Conservation (phyloP, 1,284 basidiomycete genomes). For the Phlebopus sp. region DNA sequence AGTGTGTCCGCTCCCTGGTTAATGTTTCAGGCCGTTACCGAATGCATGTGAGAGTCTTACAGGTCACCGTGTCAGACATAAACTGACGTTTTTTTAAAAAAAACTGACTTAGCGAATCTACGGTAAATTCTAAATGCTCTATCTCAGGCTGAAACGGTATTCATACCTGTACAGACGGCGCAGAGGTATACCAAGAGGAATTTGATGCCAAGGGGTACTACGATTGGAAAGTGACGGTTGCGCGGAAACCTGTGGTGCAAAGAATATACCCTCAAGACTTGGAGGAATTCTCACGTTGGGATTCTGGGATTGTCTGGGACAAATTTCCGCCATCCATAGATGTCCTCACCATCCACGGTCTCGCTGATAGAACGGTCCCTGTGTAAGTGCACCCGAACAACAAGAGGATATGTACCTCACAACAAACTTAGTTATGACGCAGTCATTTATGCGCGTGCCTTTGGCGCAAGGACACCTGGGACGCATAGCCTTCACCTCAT, state of each 20-base stretch:
- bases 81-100: conserved; percentile 3
- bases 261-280: conserved; percentile 58
- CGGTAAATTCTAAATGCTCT: conserved; percentile 32
- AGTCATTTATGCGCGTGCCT: conserved; percentile 59
- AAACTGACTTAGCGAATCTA: conserved; percentile 40
- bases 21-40: conserved; percentile 73
- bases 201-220: conserved; percentile 56
- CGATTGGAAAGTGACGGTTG: conserved; percentile 58
- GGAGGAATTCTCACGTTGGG: conserved; percentile 56
- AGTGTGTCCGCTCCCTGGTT: conserved; percentile 53
- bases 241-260: conserved; percentile 50
- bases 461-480: conserved; percentile 55
- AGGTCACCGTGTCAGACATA: conserved; percentile 8
- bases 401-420: conserved; percentile 3
- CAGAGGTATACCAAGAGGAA: conserved; percentile 41
- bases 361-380: conserved; percentile 61
- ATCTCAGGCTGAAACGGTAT: background rate
- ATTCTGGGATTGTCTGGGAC: conserved; percentile 62
- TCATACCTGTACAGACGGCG: conserved; percentile 25
- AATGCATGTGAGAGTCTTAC: conserved; percentile 55
- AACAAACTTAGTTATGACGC: conserved; percentile 59
- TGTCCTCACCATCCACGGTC: conserved; percentile 68
- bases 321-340: conserved; percentile 57
- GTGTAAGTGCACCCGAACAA: conserved; percentile 45
- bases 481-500: conserved; percentile 65